Evolutionary conservation across 164 flowering plant species (phyloP).

Genomic region (Saururus chinensis): DNA sequence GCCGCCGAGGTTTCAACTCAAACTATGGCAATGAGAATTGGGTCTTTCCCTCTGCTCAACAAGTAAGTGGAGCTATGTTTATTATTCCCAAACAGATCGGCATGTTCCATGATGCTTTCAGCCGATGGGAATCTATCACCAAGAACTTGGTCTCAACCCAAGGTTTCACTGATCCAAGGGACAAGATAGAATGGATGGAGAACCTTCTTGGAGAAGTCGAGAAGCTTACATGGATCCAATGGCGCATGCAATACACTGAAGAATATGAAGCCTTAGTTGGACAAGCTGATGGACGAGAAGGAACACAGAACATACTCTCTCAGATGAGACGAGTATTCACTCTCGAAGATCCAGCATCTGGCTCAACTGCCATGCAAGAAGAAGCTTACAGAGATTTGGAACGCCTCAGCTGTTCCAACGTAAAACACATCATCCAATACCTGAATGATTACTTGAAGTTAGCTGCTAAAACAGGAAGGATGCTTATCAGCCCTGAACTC

Average conservation of each 20-base stretch:
- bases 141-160: not conserved
- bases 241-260: slow-evolving; percentile 1
- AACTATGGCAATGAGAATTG: not conserved
- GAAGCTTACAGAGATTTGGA: slow-evolving; percentile 6
- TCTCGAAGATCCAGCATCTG: not conserved
- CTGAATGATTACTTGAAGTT: slow-evolving; percentile 1
- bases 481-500: not conserved
- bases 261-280: slow-evolving; percentile 1
- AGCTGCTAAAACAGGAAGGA: slow-evolving; percentile 5
- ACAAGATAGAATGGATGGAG: not conserved
- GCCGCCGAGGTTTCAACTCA: not conserved
- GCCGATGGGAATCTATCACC: slow-evolving; percentile 6
- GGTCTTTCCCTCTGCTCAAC: not conserved
- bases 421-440: not conserved
- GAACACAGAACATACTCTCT: slow-evolving; percentile 2
- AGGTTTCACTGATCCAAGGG: not conserved
- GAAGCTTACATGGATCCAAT: slow-evolving; percentile 3
- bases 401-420: not conserved
- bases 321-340: slow-evolving; percentile 2
- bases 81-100: not conserved
- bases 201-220: slow-evolving; percentile 4
- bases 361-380: slow-evolving; percentile 2
- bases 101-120: not conserved
- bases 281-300: not conserved
- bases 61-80: not conserved